These are phyloP conservation scores for Alternaria novae-zelandiae DNA, from an alignment of 2,329 filamentous ascomycete species.

Conservation along the genomic window DNA sequence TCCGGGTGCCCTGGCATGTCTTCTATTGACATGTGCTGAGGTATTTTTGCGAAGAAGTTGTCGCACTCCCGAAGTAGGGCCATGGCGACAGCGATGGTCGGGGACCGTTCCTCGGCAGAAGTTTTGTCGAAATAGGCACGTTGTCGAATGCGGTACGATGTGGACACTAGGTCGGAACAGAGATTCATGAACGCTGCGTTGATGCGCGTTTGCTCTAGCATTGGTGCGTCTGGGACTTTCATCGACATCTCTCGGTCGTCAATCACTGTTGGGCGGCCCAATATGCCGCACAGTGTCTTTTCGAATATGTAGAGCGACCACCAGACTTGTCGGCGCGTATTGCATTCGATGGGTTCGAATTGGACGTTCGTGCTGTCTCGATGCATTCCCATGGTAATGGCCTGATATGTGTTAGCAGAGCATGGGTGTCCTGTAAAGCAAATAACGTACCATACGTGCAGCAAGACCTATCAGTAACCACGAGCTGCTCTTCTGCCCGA, in stretches of 20 bases:
- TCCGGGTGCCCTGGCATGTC: conserved; percentile 12
- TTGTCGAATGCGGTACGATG: conserved; percentile 31
- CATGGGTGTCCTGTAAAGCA: neutral
- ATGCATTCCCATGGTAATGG: conserved; percentile 55
- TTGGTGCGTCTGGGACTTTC: conserved; percentile 24
- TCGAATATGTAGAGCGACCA: conserved; percentile 37
- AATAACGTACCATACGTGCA: conserved; percentile 44
- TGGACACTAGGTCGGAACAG: conserved; percentile 14
- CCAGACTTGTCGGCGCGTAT: conserved; percentile 35
- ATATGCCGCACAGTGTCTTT: conserved; percentile 31
- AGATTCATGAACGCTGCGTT: conserved; percentile 21
- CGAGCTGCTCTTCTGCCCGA: conserved; percentile 51
- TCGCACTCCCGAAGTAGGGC: conserved; percentile 30
- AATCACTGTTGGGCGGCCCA: conserved; percentile 35
- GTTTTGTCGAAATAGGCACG: conserved; percentile 30
- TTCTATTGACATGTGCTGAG: conserved; percentile 16
- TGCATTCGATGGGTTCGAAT: conserved; percentile 44
- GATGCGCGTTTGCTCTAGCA: conserved; percentile 25
- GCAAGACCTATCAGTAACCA: conserved; percentile 52
- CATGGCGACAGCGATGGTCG: conserved; percentile 25
- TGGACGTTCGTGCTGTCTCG: conserved; percentile 49
- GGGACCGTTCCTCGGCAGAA: conserved; percentile 26
- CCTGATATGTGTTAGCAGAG: conserved; percentile 21
- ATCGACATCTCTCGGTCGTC: conserved; percentile 34
- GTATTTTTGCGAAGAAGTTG: conserved; percentile 20